These are phyloP conservation scores for Quercus tomentella DNA, from an alignment of 331 rosid genomes.

Conservation along the genomic window DNA sequence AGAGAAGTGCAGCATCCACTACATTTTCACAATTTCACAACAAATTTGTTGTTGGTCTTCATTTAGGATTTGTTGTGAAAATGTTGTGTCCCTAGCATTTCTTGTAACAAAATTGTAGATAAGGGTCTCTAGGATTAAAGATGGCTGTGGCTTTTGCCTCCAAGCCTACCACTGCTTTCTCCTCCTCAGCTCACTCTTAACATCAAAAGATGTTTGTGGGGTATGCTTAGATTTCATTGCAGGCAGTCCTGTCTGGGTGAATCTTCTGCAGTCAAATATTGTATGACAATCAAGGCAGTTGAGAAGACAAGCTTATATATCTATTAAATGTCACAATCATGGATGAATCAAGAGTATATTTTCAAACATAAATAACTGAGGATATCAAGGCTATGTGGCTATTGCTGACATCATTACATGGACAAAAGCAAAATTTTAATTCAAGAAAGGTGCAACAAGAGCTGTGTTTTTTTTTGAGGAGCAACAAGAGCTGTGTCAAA, in stretches of 20 bases:
- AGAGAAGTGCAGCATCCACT: no score
- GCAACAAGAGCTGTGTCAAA: background rate
- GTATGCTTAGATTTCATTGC: slow-evolving; percentile 21
- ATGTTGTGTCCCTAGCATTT: no score
- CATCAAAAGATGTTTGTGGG: slow-evolving; percentile 20
- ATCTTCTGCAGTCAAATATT: slow-evolving; percentile 8
- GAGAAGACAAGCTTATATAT: slow-evolving; percentile 12
- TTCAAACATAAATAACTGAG: background rate
- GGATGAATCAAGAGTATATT: background rate
- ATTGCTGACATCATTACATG: background rate
- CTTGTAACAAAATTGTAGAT: background rate
- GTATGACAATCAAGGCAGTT: slow-evolving; percentile 3
- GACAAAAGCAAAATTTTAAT: slow-evolving; percentile 10
- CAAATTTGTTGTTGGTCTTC: no score
- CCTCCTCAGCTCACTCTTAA: slow-evolving; percentile 4
- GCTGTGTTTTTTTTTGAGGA: slow-evolving; percentile 1
- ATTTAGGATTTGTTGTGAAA: no score
- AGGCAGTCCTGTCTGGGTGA: slow-evolving; percentile 4
- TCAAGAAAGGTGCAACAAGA: background rate
- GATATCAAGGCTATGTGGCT: slow-evolving; percentile 5
- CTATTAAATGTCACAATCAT: background rate
- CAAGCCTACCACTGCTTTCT: slow-evolving; percentile 17
- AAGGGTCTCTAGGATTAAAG: background rate
- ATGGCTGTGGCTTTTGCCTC: slow-evolving; percentile 10
- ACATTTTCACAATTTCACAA: no score